Evolutionary conservation across 2,329 filamentous ascomycete genomes (phyloP).

Genomic region (Colletotrichum endophyticum): DNA sequence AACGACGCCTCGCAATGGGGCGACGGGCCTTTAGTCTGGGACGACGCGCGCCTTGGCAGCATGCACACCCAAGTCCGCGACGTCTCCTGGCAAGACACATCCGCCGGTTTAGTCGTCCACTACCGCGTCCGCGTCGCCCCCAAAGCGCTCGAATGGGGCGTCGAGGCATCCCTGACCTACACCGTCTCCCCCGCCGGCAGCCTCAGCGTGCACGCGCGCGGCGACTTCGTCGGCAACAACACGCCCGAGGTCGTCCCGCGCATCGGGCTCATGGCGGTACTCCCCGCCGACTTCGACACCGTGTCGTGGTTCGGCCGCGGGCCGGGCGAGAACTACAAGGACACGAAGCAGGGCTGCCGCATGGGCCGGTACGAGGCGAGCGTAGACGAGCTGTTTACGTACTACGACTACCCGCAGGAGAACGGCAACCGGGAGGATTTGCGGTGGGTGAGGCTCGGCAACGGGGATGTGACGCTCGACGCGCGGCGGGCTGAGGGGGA

Average conservation of each 20-base stretch:
- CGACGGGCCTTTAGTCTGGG: constrained; percentile 2
- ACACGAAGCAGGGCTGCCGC: constrained; percentile 51
- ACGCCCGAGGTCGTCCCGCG: constrained; percentile 48
- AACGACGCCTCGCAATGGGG: constrained; percentile 15
- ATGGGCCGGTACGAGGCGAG: constrained; percentile 40
- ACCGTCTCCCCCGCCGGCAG: constrained; percentile 37
- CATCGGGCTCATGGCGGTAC: constrained; percentile 50
- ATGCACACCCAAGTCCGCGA: constrained; percentile 14
- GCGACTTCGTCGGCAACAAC: constrained; percentile 40
- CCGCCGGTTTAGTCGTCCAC: constrained; percentile 30
- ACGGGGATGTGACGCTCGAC: constrained; percentile 8
- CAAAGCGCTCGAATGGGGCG: constrained; percentile 49
- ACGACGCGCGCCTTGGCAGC: background rate
- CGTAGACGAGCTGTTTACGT: constrained; percentile 46
- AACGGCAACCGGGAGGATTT: constrained; percentile 55
- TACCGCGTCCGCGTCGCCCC: constrained; percentile 48
- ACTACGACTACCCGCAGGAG: constrained; percentile 60
- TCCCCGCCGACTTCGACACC: constrained; percentile 26
- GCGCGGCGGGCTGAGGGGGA: background rate
- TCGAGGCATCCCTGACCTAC: constrained; percentile 39
- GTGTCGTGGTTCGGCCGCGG: constrained; percentile 57
- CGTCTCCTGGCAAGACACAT: constrained; percentile 17
- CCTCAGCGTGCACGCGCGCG: constrained; percentile 40
- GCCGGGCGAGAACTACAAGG: constrained; percentile 55
- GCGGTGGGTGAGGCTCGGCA: constrained; percentile 43